A percentile compares a stretch with the other conserved stretches of the same genome.
Evolutionary conservation across 768 basidiomycete species (phyloP).

Genomic region (Jaapia argillacea): DNA sequence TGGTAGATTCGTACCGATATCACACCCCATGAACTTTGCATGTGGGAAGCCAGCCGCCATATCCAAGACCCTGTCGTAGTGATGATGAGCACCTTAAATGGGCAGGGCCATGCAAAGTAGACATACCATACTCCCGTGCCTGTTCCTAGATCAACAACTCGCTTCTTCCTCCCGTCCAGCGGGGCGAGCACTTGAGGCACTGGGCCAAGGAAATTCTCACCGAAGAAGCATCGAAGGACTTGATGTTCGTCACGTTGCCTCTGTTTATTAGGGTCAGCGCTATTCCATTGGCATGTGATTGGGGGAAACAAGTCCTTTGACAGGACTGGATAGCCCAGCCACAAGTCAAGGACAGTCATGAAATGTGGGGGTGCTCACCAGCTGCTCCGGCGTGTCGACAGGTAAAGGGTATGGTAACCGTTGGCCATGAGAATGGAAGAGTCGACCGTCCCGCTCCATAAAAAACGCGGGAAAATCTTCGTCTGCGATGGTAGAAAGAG

Average conservation of each 20-base stretch:
- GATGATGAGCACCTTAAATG: constrained; percentile 12
- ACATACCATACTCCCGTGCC: constrained; percentile 66
- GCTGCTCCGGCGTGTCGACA: constrained; percentile 59
- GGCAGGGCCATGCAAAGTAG: constrained; percentile 13
- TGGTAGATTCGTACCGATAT: constrained; percentile 49
- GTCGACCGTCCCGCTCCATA: constrained; percentile 42
- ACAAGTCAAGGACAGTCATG: no score
- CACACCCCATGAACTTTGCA: constrained; percentile 59
- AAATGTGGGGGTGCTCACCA: constrained; percentile 31
- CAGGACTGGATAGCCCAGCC: no score
- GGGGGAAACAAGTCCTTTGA: background rate
- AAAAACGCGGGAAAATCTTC: no score
- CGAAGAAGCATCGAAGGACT: constrained; percentile 38
- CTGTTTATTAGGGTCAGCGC: constrained; percentile 33
- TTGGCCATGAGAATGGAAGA: constrained; percentile 55
- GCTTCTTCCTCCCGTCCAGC: constrained; percentile 29
- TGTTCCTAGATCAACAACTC: constrained; percentile 66
- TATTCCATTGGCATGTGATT: background rate
- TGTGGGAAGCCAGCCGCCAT: constrained; percentile 60
- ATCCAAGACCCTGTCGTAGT: constrained; percentile 51
- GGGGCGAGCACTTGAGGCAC: constrained; percentile 39
- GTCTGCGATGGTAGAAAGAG: constrained; percentile 32
- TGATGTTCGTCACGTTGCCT: constrained; percentile 41
- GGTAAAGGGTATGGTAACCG: constrained; percentile 64
- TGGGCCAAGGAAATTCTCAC: constrained; percentile 51